These are phyloP conservation scores for Rhizopus stolonifer DNA, from an alignment of 371 early-diverging fungal species.

Conservation along the genomic window DNA sequence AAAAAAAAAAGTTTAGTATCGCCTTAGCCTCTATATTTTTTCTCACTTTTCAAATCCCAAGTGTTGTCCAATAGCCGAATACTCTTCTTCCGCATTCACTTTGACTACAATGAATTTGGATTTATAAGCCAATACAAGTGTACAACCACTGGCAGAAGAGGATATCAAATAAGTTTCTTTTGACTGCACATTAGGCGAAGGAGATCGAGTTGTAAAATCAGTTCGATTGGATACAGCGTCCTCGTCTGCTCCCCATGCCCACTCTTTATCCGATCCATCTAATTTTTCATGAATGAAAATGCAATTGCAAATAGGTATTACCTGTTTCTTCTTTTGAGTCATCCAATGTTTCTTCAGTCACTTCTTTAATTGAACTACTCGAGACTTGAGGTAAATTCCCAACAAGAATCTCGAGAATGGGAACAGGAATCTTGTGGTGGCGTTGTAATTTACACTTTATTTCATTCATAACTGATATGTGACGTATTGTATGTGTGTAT, in stretches of 20 bases:
- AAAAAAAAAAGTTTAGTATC: neutral
- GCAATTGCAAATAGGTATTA: neutral
- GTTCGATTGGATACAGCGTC: slow-evolving; percentile 12
- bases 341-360: slow-evolving; percentile 27
- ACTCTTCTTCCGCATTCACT: slow-evolving; percentile 43
- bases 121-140: slow-evolving; percentile 41
- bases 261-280: slow-evolving; percentile 51
- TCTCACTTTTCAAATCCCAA: slow-evolving; percentile 46
- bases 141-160: slow-evolving; percentile 36
- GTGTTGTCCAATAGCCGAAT: slow-evolving; percentile 54
- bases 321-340: slow-evolving; percentile 22
- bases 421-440: slow-evolving; percentile 42
- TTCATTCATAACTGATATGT: slow-evolving; percentile 2
- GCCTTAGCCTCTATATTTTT: neutral
- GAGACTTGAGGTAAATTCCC: slow-evolving; percentile 47
- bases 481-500: neutral
- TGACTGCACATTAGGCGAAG: slow-evolving; percentile 26
- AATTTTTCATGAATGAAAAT: neutral
- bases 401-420: slow-evolving; percentile 43
- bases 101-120: slow-evolving; percentile 45
- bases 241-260: slow-evolving; percentile 45
- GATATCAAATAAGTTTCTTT: slow-evolving; percentile 36
- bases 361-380: slow-evolving; percentile 37
- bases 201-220: slow-evolving; percentile 22
- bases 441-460: slow-evolving; percentile 41